Evolutionary conservation across 2,329 filamentous ascomycete genomes (phyloP).

Genomic region (Diaporthe capsici): DNA sequence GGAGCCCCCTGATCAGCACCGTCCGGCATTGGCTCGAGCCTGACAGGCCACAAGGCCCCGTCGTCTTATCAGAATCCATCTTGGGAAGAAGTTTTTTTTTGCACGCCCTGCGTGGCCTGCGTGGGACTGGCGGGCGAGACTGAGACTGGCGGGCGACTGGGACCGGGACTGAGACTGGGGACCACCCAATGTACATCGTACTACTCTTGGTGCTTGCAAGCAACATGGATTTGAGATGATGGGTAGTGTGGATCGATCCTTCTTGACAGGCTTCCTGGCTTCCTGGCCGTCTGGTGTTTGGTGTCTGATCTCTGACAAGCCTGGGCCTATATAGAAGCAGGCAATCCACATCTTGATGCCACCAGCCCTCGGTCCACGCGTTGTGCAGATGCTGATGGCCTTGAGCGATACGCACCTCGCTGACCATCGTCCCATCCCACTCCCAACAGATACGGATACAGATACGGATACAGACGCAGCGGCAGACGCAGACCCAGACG

Average conservation of each 20-base stretch:
- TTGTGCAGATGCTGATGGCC: neutral
- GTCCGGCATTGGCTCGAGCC: slow-evolving; percentile 35
- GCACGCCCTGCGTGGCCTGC: slow-evolving; percentile 3
- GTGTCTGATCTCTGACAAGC: slow-evolving; percentile 35
- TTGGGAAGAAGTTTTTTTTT: slow-evolving; percentile 32
- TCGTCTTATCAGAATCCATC: slow-evolving; percentile 39
- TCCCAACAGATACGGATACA: neutral
- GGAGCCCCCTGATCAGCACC: slow-evolving; percentile 26
- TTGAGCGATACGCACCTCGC: slow-evolving; percentile 11
- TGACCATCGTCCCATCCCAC: neutral
- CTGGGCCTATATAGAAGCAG: slow-evolving; percentile 32
- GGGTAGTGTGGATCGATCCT: slow-evolving; percentile 35
- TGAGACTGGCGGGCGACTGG: slow-evolving; percentile 1
- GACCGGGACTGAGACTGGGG: slow-evolving; percentile 5
- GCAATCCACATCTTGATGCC: slow-evolving; percentile 25
- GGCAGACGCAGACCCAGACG: neutral
- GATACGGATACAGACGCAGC: neutral
- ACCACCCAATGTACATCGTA: slow-evolving; percentile 5
- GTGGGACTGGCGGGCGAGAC: slow-evolving; percentile 16
- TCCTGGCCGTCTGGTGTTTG: slow-evolving; percentile 25
- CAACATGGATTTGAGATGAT: slow-evolving; percentile 34
- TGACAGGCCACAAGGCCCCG: slow-evolving; percentile 22
- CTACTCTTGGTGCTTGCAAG: neutral
- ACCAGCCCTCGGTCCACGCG: neutral
- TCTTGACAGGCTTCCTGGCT: slow-evolving; percentile 24